These are phyloP conservation scores for Lactifluus piperatus DNA, from an alignment of 768 basidiomycete genomes.

Conservation along the genomic window DNA sequence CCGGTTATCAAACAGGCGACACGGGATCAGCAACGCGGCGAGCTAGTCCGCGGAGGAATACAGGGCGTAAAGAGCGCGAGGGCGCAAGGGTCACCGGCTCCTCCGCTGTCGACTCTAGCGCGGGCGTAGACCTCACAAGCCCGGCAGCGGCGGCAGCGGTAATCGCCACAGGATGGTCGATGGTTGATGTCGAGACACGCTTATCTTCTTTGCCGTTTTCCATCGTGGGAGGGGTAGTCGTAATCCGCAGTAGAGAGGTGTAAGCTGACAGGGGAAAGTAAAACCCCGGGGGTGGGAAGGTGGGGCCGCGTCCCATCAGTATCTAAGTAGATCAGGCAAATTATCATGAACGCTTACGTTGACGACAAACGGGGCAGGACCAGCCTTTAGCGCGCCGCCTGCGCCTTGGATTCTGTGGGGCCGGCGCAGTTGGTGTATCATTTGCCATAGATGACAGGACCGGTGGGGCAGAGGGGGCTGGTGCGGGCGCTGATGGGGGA, in stretches of 20 bases:
- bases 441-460: slow-evolving; percentile 12
- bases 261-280: slow-evolving; percentile 27
- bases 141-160: neutral
- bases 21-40: slow-evolving; percentile 5
- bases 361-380: slow-evolving; percentile 95
- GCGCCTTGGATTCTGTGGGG: slow-evolving; percentile 43
- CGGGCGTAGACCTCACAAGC: neutral
- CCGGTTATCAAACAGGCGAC: slow-evolving; percentile 1
- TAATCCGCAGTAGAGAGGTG: slow-evolving; percentile 38
- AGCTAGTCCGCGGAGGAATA: slow-evolving; percentile 9
- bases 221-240: slow-evolving; percentile 25
- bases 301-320: no score
- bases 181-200: slow-evolving; percentile 19
- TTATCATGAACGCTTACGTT: slow-evolving; percentile 52
- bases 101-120: neutral
- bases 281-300: neutral
- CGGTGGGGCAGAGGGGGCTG: slow-evolving; percentile 14
- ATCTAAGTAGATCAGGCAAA: neutral
- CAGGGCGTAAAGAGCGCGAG: slow-evolving; percentile 6
- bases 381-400: slow-evolving; percentile 95
- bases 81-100: neutral
- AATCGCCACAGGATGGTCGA: slow-evolving; percentile 8
- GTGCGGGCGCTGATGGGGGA: neutral
- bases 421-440: slow-evolving; percentile 9
- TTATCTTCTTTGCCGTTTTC: slow-evolving; percentile 18